Conservation (phyloP, 768 basidiomycete genomes). For the Podaxis mareebaensis region DNA sequence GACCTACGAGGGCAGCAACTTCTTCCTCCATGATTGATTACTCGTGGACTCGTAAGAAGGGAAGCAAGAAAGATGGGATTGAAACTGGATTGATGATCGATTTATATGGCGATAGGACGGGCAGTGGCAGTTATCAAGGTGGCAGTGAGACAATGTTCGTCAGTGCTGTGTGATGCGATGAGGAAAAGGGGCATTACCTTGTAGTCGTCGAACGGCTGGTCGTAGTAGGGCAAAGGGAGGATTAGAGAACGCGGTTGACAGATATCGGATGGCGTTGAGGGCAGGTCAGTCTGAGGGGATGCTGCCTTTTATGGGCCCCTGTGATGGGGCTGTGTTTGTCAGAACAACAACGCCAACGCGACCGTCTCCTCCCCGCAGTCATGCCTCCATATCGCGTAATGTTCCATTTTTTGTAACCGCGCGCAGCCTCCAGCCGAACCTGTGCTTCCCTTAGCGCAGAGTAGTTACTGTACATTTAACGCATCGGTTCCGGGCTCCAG, state of each 20-base stretch:
- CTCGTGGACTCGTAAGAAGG: constrained; percentile 29
- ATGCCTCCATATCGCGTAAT: neutral
- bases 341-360: neutral
- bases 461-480: neutral
- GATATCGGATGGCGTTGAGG: constrained; percentile 17
- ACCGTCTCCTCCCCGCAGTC: too few species aligned
- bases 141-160: neutral
- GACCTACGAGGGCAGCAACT: constrained; percentile 50
- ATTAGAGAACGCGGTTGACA: neutral
- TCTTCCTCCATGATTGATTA: constrained; percentile 48
- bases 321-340: constrained; percentile 12
- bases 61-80: constrained; percentile 18
- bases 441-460: neutral
- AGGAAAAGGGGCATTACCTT: neutral
- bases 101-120: constrained; percentile 15
- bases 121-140: constrained; percentile 5
- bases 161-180: neutral
- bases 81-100: constrained; percentile 17
- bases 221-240: neutral
- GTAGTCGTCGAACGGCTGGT: constrained; percentile 6
- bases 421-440: neutral
- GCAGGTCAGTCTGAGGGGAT: constrained; percentile 2
- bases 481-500: neutral
- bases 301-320: constrained; percentile 5
- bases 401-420: neutral